Base-by-base conservation (phyloP, 2,329 filamentous ascomycete genomes). In the Sclerotinia borealis region DNA sequence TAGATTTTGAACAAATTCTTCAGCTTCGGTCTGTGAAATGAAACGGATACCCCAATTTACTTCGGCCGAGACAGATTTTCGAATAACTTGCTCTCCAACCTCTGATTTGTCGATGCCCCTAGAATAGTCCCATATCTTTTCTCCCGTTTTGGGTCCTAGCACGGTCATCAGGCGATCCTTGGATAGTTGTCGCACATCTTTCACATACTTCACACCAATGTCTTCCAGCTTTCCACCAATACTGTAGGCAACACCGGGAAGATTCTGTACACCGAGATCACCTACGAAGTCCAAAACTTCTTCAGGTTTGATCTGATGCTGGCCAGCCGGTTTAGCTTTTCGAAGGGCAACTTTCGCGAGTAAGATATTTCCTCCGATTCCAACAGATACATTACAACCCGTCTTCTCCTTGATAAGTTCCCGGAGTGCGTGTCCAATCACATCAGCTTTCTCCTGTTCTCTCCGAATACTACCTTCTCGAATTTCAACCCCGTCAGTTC, bases 11-110 rank as follows among this genome's bases (percentile, higher is more conserved):
- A 98, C 83, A 74, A 99, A 99, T 68, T 96, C 91, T 64, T 98
- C 93, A 0, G 92, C 93, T 76, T 99, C 93, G n/a, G 85, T 83
- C 72, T 97, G 92, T 65, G 84, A 96, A 69, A 95, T 86, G 73
- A 99, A 99, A 7, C 95, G 87, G 63, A 99, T 96, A 3, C 96
- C 95, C 95, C 95, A 99, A 71, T 95, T 99, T 66, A 99, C 92
- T 74, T 99, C 95, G 1, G 93, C 93, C 2, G 95, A 98, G 0
- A 99, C 92, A 0, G 93, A 98, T 73, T 98, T 99, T 61, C 95
- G 87, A 19, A 91, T 80, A 0, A 89, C 85, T 72, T 96, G 90
- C 63, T 93, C 90, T 37, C 93, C 93, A 7, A 98, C 91, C 75
- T 96, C 92, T 1, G 86, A 82, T 56, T 82, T 83, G 76, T 99